These are phyloP conservation scores for Davidsoniella australis DNA, from an alignment of 2,329 filamentous ascomycete species.

Conservation along the genomic window DNA sequence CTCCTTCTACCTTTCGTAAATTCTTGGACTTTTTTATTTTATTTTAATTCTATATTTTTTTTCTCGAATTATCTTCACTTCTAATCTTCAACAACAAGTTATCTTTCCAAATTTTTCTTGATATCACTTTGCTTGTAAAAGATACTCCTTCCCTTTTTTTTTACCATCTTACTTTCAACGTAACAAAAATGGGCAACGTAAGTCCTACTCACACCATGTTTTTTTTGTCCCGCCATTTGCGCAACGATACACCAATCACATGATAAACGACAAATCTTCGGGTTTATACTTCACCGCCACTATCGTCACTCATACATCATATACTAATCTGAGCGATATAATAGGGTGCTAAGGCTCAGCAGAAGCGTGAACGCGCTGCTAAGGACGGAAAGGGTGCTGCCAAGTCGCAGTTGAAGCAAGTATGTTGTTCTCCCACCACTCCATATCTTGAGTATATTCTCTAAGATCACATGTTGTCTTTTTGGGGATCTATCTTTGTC, in stretches of 20 bases:
- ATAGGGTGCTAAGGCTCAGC: conserved; percentile 48
- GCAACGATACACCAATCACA: background rate
- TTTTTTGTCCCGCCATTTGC: background rate
- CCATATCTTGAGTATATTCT: background rate
- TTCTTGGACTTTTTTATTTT: background rate
- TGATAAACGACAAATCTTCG: background rate
- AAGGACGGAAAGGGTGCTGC: conserved; percentile 40
- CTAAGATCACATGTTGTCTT: background rate
- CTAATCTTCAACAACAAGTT: no score
- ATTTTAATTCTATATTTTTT: background rate
- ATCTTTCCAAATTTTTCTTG: background rate
- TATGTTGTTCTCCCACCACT: conserved; percentile 23
- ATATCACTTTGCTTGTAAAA: background rate
- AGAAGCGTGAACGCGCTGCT: conserved; percentile 56
- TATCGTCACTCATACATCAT: background rate
- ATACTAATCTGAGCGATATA: background rate
- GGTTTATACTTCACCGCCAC: background rate
- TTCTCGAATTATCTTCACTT: background rate
- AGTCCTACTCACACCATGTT: conserved; percentile 4
- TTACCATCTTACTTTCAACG: background rate
- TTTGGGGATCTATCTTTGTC: background rate
- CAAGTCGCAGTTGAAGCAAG: conserved; percentile 53
- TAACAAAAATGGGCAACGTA: conserved; percentile 15
- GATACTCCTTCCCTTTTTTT: background rate
- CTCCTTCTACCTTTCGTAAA: no score